Evolutionary conservation across 768 basidiomycete genomes (phyloP).

Genomic region (Asterophora parasitica): DNA sequence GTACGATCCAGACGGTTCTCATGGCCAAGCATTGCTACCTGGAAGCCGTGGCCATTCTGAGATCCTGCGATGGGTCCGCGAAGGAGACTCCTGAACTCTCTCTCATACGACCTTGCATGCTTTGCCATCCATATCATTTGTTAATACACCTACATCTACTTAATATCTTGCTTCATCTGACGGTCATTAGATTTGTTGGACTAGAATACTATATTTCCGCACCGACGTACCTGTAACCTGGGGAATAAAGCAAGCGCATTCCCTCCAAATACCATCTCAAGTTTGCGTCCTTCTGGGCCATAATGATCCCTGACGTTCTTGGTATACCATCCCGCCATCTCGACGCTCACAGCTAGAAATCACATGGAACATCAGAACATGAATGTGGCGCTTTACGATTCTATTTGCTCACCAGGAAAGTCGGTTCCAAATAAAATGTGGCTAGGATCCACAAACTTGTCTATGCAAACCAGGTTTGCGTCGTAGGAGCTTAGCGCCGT

Average conservation of each 20-base stretch:
- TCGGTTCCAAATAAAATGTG: slow-evolving; percentile 70
- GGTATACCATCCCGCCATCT: slow-evolving; percentile 61
- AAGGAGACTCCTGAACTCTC: slow-evolving; percentile 9
- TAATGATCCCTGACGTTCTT: slow-evolving; percentile 48
- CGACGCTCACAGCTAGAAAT: slow-evolving; percentile 48
- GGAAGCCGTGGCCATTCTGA: slow-evolving; percentile 48
- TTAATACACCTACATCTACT: neutral
- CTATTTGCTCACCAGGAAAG: slow-evolving; percentile 54
- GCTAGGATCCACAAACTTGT: slow-evolving; percentile 44
- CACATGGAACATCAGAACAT: neutral
- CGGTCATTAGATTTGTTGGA: too few relatives aligned
- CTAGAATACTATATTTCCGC: too few relatives aligned
- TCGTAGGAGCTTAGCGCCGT: slow-evolving; percentile 61
- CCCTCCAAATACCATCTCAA: slow-evolving; percentile 39
- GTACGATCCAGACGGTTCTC: slow-evolving; percentile 57
- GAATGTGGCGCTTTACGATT: neutral
- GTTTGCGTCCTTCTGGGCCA: slow-evolving; percentile 28
- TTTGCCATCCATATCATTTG: too few relatives aligned
- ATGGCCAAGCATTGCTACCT: slow-evolving; percentile 56
- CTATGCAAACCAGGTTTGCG: slow-evolving; percentile 45
- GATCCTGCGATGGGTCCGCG: slow-evolving; percentile 61
- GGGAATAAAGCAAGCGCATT: slow-evolving; percentile 56
- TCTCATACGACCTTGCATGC: too few relatives aligned
- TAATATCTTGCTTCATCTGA: too few relatives aligned
- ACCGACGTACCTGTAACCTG: slow-evolving; percentile 14